Base-by-base conservation (phyloP, 805 yeast species). In the Kodamaea jinghongensis region DNA sequence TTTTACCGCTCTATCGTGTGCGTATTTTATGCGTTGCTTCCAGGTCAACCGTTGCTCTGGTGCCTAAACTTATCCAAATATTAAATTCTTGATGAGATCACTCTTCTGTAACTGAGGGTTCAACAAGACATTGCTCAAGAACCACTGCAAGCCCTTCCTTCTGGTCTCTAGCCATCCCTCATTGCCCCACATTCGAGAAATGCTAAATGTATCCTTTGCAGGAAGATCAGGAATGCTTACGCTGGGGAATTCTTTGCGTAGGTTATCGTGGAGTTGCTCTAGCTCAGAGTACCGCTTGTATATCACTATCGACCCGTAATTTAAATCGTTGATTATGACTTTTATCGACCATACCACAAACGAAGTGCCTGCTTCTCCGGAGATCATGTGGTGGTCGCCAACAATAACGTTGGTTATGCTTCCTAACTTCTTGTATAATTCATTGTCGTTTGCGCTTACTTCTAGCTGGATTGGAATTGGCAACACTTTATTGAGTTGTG, bases 201-300 rank as follows among this genome's bases (percentile, higher is more conserved):
- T 25, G 32, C 73, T 71, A 14, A 70, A 63, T 15, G 60, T 59
- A 38, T 71, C 73, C 39, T 73, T 73, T 0, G 79, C 74, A 1
- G 87, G 86, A 17, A 81, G 57, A 9, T 42, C 49, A 2, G 81
- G 81, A 1, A 79, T 57, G 41, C 66, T 64, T n/a, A 50, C 48
- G 28, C n/a, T 54, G 0, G 77, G 75, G 44, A 64, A 73, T 23
- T 56, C 61, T 3, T 30, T 34, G 10, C 50, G 52, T 14, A 83
- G 55, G 4, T 49, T 44, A 1, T 50, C 50, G 17, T 82, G 66
- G 26, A 86, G 65, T 23, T 42, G 45, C 28, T 61, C 80, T 44
- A 86, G 75, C 32, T 86, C 91, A 26, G 78, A 73, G 57, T 83
- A 86, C 28, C 96, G 56, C 54, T 75, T 78, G 53, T 78, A 74